Evolutionary conservation across 2,329 filamentous ascomycete genomes (phyloP).

Genomic region (Trichoderma sp.): DNA sequence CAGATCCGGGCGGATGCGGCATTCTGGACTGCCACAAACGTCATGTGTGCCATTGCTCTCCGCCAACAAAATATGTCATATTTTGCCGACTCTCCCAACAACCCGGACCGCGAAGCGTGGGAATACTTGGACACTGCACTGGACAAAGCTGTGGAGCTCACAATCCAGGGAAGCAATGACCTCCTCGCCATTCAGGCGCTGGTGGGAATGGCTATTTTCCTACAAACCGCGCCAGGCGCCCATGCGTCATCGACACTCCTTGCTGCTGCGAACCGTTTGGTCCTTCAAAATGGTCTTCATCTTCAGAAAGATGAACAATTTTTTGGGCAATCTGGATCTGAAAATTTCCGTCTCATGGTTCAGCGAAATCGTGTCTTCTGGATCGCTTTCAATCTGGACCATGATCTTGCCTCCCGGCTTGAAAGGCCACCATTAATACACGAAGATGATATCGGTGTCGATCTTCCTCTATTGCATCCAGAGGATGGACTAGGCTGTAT

Average conservation of each 20-base stretch:
- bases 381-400: not conserved
- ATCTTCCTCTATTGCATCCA: not conserved
- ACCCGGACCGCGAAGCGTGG: not conserved
- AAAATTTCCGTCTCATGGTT: not conserved
- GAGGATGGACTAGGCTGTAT: not conserved
- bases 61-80: not conserved
- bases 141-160: not conserved
- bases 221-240: not conserved
- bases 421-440: slow-evolving; percentile 3
- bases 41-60: slow-evolving; percentile 1
- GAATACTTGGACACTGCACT: not conserved
- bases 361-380: slow-evolving; percentile 4
- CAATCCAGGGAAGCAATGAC: not conserved
- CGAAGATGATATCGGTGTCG: not conserved
- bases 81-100: not conserved
- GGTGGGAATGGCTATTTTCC: slow-evolving; percentile 2
- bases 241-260: slow-evolving; percentile 2
- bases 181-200: slow-evolving; percentile 4
- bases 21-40: slow-evolving; percentile 5
- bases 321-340: not conserved
- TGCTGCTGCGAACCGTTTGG: not conserved
- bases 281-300: not conserved
- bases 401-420: not conserved
- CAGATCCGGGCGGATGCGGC: not conserved
- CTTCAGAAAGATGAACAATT: not conserved